phyloP scores from a whole-genome alignment of 257 asterid genomes.

The Verbena officinalis region DNA sequence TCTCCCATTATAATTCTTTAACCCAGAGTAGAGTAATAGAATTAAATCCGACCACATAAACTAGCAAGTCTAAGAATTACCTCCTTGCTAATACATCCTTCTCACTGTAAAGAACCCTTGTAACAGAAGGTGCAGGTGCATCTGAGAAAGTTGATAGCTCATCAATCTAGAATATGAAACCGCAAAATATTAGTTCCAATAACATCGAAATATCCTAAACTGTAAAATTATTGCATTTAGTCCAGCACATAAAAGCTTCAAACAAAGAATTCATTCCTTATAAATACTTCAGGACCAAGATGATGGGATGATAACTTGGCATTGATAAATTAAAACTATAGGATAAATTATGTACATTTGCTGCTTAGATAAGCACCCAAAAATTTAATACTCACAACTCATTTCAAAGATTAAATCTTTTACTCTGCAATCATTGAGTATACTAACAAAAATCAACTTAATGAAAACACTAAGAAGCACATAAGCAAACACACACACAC shows the following conservation, averaged over 20 bases:
- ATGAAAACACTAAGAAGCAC: not conserved
- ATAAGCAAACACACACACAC: not conserved
- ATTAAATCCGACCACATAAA: not conserved
- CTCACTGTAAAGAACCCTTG: slow-evolving; percentile 85
- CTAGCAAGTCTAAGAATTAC: slow-evolving; percentile 39
- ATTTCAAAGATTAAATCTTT: not conserved
- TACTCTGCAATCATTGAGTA: not conserved
- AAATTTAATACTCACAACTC: not conserved
- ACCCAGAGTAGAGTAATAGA: not conserved
- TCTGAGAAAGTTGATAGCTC: slow-evolving; percentile 88
- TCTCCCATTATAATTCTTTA: too few relatives aligned
- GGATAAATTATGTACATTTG: not conserved
- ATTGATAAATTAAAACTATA: not conserved
- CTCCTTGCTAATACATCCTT: slow-evolving; percentile 86
- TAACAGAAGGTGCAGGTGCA: slow-evolving; percentile 85
- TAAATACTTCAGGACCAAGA: not conserved
- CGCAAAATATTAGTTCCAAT: not conserved
- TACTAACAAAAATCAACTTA: slow-evolving; percentile 10
- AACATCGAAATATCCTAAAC: not conserved
- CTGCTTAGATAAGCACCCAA: not conserved
- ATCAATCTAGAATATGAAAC: slow-evolving; percentile 54
- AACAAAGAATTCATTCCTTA: not conserved
- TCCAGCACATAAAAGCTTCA: not conserved
- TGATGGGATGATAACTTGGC: not conserved
- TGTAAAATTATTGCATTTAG: not conserved